Conservation (phyloP, 2,329 filamentous ascomycete species). For the Plenodomus tracheiphilus region DNA sequence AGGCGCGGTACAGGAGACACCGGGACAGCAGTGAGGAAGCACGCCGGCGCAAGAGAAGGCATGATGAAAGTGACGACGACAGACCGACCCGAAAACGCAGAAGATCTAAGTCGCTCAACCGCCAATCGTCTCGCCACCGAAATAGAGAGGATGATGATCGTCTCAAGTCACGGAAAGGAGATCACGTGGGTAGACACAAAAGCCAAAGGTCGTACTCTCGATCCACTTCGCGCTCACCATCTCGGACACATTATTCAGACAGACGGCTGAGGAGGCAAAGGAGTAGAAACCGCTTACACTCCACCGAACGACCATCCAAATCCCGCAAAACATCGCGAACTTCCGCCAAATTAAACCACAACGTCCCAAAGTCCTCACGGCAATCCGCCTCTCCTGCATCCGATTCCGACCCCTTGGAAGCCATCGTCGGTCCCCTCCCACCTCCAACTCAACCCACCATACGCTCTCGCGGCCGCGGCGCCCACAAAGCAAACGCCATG, state of each 20-base stretch:
- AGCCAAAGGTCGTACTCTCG: slow-evolving; percentile 21
- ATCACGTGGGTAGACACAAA: slow-evolving; percentile 11
- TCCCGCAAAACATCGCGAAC: neutral
- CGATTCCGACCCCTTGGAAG: slow-evolving; percentile 72
- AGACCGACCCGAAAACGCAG: slow-evolving; percentile 14
- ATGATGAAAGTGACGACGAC: slow-evolving; percentile 17
- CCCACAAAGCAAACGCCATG: slow-evolving; percentile 40
- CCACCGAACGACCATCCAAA: slow-evolving; percentile 5
- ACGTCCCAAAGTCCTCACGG: slow-evolving; percentile 1
- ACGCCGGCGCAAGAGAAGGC: slow-evolving; percentile 17
- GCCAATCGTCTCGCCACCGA: slow-evolving; percentile 8
- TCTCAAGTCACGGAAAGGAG: slow-evolving; percentile 9
- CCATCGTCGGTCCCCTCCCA: slow-evolving; percentile 72
- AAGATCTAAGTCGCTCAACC: slow-evolving; percentile 18
- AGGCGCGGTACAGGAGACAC: slow-evolving; percentile 4
- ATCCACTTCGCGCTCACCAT: slow-evolving; percentile 23
- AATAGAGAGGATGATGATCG: slow-evolving; percentile 14
- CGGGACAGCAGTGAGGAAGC: slow-evolving; percentile 17
- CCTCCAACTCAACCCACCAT: slow-evolving; percentile 53
- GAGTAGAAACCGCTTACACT: slow-evolving; percentile 16
- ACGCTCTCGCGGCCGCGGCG: slow-evolving; percentile 43
- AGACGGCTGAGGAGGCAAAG: slow-evolving; percentile 12
- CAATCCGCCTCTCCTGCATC: slow-evolving; percentile 25
- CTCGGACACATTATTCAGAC: slow-evolving; percentile 19
- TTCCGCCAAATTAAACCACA: neutral